These are phyloP conservation scores for Schoenoplectus triqueter DNA, from an alignment of 202 grass and related monocot species.

Conservation along the genomic window DNA sequence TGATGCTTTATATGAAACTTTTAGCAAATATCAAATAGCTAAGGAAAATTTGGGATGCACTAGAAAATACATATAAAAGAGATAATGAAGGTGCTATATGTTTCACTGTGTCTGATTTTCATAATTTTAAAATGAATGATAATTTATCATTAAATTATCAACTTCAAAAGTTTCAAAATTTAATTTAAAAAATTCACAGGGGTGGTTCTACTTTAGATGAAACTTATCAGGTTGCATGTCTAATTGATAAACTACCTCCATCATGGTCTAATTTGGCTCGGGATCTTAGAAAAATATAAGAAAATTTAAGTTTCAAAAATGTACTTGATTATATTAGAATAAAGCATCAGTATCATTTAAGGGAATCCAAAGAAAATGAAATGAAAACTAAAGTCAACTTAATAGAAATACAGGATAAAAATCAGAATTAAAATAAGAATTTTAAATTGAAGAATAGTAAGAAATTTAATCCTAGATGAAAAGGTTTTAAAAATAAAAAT, in stretches of 20 bases:
- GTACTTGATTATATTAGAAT: background rate
- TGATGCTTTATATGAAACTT: conserved; percentile 1
- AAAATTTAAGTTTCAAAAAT: background rate
- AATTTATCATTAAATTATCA: conserved; percentile 1
- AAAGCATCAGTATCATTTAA: background rate
- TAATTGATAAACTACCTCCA: background rate
- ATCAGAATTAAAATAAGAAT: background rate
- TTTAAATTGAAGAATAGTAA: background rate
- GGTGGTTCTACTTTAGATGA: conserved; percentile 1
- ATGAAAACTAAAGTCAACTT: background rate
- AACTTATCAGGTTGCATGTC: background rate
- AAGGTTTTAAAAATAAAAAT: background rate
- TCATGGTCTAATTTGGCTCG: background rate
- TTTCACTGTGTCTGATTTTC: background rate
- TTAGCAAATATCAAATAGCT: conserved; percentile 18
- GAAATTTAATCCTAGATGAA: background rate
- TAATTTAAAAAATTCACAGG: background rate
- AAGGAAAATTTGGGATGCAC: background rate
- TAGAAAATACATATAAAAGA: background rate
- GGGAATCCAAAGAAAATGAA: background rate
- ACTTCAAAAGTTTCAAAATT: background rate
- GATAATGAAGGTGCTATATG: background rate
- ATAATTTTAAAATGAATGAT: background rate
- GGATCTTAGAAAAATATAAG: background rate
- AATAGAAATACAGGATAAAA: background rate